A percentile compares a stretch with the other conserved stretches of the same genome.
These are phyloP conservation scores for Nadsonia fulvescens DNA, from an alignment of 805 yeast genomes.

Conservation along the genomic window DNA sequence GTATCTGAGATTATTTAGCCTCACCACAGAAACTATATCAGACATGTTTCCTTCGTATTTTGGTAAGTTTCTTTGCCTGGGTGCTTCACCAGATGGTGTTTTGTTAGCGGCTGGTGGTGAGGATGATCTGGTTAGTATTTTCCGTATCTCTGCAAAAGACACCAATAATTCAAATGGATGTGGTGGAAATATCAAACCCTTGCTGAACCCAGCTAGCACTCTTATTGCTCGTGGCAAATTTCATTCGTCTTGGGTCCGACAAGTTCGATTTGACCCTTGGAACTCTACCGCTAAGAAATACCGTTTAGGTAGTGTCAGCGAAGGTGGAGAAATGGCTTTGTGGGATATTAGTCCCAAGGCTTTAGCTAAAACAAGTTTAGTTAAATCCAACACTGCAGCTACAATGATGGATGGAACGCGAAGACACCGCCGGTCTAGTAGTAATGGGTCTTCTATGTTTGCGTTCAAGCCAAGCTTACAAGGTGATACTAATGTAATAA, in stretches of 20 bases:
- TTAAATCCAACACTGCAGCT: conserved; percentile 4
- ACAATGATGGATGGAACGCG: too few relatives aligned
- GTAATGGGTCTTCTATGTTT: too few relatives aligned
- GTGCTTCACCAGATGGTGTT: conserved; percentile 37
- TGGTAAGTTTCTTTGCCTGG: conserved; percentile 39
- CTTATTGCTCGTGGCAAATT: conserved; percentile 28
- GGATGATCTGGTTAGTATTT: conserved; percentile 32
- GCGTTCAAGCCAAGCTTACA: too few relatives aligned
- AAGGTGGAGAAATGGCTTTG: conserved; percentile 32
- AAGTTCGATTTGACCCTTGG: conserved; percentile 26
- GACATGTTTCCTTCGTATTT: conserved; percentile 49
- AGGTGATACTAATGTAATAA: too few relatives aligned
- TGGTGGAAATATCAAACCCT: too few relatives aligned
- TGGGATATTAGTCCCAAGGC: conserved; percentile 38
- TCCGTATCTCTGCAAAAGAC: conserved; percentile 22
- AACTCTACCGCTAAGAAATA: conserved; percentile 22
- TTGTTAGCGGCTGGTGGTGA: conserved; percentile 32
- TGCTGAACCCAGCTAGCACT: too few relatives aligned
- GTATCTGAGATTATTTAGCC: conserved; percentile 36
- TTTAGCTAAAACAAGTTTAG: conserved; percentile 11
- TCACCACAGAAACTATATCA: conserved; percentile 24
- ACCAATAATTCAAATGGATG: conserved; percentile 5
- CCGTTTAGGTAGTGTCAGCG: conserved; percentile 35
- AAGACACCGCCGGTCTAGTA: too few relatives aligned
- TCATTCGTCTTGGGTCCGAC: conserved; percentile 33